Percentiles rank a stretch among this genome's conserved stretches.
These are phyloP conservation scores for Yarrowia sp. DNA, from an alignment of 805 yeast genomes.

Conservation along the genomic window DNA sequence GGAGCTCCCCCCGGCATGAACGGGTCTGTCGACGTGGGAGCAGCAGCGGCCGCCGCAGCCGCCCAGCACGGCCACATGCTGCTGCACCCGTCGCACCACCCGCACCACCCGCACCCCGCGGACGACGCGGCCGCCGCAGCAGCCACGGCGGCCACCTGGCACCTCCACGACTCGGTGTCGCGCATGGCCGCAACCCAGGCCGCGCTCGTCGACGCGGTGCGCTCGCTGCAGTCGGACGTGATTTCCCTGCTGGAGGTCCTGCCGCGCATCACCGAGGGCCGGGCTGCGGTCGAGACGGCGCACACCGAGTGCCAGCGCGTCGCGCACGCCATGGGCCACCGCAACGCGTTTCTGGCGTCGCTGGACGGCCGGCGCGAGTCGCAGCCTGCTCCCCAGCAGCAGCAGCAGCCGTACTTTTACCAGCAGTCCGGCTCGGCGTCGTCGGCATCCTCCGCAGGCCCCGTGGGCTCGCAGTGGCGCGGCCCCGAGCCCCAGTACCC, in stretches of 20 bases:
- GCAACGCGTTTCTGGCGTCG: conserved; percentile 13
- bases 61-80: conserved; percentile 22
- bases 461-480: conserved; percentile 12
- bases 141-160: conserved; percentile 19
- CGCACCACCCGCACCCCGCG: conserved; percentile 19
- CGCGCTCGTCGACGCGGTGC: conserved; percentile 3
- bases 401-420: conserved; percentile 24
- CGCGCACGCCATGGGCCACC: conserved; percentile 15
- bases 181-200: conserved; percentile 9
- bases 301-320: conserved; percentile 22
- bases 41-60: not conserved
- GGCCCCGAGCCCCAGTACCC: conserved; percentile 22
- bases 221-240: conserved; percentile 2
- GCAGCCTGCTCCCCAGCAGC: conserved; percentile 24
- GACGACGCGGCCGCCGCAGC: conserved; percentile 24
- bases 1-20: conserved; percentile 16
- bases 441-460: not conserved
- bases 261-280: conserved; percentile 15
- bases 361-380: conserved; percentile 19
- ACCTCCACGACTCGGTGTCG: conserved; percentile 14
- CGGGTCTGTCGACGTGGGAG: conserved; percentile 13
- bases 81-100: conserved; percentile 13
- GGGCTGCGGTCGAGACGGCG: conserved; percentile 7
- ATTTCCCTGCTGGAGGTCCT: conserved; percentile 3
- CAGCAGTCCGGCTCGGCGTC: conserved; percentile 23